These are phyloP conservation scores for Pleurotus eryngii DNA, from an alignment of 768 basidiomycete species.

Conservation along the genomic window DNA sequence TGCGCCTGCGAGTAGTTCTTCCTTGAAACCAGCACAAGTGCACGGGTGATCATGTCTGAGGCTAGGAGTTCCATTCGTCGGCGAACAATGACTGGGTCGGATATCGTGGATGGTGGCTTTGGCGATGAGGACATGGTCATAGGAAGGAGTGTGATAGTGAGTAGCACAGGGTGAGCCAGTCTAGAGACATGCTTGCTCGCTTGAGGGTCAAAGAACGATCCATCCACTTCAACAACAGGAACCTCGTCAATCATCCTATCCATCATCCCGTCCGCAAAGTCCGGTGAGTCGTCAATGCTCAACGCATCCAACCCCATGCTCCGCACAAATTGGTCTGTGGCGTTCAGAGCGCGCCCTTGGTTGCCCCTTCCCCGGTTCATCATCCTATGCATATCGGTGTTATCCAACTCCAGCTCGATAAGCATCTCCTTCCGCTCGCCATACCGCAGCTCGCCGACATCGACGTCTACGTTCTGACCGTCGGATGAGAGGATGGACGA, in stretches of 20 bases:
- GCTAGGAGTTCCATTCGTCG: conserved; percentile 95
- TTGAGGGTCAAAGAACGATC: conserved; percentile 90
- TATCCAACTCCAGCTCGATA: conserved; percentile 91
- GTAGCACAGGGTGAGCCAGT: conserved; percentile 88
- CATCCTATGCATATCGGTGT: conserved; percentile 53
- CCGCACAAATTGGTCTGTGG: conserved; percentile 87
- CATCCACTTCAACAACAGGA: conserved; percentile 94
- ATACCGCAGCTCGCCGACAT: conserved; percentile 89
- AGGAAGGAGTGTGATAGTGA: conserved; percentile 89
- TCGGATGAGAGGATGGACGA: conserved; percentile 85
- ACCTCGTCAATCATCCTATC: conserved; percentile 97
- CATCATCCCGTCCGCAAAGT: conserved; percentile 90
- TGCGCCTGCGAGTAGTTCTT: conserved; percentile 90
- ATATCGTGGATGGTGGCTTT: conserved; percentile 44
- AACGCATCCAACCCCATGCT: conserved; percentile 80
- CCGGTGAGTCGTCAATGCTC: conserved; percentile 65
- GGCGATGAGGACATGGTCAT: conserved; percentile 32
- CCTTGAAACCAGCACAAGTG: conserved; percentile 86
- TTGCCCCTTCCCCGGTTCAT: conserved; percentile 24
- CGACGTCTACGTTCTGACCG: conserved; percentile 93
- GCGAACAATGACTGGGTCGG: conserved; percentile 88
- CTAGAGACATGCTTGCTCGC: conserved; percentile 82
- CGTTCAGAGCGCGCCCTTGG: conserved; percentile 51
- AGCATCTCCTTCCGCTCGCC: conserved; percentile 99
- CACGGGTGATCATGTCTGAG: conserved; percentile 95